phyloP scores from a whole-genome alignment of 148 eudicot genomes.

The Limonium bicolor region DNA sequence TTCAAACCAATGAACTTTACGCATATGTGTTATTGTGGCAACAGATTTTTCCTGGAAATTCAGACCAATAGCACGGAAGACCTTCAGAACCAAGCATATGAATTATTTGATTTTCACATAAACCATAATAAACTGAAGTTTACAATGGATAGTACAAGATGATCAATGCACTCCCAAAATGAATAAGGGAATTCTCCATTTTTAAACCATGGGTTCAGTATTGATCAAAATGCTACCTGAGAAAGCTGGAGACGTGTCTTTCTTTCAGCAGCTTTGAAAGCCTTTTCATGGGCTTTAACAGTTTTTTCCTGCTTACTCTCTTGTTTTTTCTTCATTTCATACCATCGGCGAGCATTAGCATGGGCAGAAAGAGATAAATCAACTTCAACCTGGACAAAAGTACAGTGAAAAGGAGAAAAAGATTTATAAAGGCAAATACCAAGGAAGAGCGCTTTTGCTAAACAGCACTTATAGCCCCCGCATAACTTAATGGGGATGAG shows the following conservation, averaged over 20 bases:
- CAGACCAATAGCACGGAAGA: conserved; percentile 2
- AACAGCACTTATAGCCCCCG: no score
- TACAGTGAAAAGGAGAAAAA: neutral
- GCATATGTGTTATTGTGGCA: conserved; percentile 92
- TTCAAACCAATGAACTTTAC: conserved; percentile 99
- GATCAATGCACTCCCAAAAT: no score
- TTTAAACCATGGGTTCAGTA: no score
- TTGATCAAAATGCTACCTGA: no score
- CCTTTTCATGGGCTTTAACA: conserved; percentile 88
- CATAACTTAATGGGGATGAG: neutral
- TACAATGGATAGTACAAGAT: no score
- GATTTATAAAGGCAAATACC: no score
- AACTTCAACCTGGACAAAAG: conserved; percentile 75
- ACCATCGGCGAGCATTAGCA: conserved; percentile 96
- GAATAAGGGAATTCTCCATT: no score
- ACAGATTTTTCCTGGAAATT: conserved; percentile 78
- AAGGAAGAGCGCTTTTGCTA: no score
- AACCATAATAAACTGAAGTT: no score
- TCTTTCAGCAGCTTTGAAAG: conserved; percentile 97
- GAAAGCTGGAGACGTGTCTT: conserved; percentile 90
- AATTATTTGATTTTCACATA: no score
- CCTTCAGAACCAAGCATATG: no score
- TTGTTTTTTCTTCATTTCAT: conserved; percentile 91
- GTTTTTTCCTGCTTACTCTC: conserved; percentile 97
- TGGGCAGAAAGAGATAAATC: conserved; percentile 92